Evolutionary conservation across 2,329 filamentous ascomycete genomes (phyloP).

Genomic region (Periglandula ipomoeae): DNA sequence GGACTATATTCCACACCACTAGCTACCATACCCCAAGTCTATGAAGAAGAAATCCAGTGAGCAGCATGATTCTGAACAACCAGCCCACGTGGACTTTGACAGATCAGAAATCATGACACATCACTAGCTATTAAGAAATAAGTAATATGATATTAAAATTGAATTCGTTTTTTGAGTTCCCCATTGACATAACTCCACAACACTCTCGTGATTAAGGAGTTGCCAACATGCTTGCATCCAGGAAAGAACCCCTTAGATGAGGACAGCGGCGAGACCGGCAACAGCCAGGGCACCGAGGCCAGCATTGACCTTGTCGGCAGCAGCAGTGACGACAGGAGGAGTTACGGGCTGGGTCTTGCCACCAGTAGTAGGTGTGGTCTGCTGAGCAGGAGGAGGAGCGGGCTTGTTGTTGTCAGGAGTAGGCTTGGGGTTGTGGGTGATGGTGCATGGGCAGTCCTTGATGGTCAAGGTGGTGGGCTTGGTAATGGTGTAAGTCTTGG

Average conservation of each 20-base stretch:
- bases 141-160: no score
- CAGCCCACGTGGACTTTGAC: no score
- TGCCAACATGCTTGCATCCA: neutral
- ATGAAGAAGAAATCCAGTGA: neutral
- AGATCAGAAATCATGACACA: no score
- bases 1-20: no score
- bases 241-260: constrained; percentile 19
- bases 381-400: constrained; percentile 5
- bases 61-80: no score
- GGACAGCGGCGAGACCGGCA: constrained; percentile 28
- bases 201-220: neutral
- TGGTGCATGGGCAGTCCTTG: constrained; percentile 38
- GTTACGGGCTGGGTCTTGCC: neutral
- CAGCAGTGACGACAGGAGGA: constrained; percentile 24
- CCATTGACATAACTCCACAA: neutral
- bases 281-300: constrained; percentile 28
- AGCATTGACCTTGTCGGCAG: constrained; percentile 25
- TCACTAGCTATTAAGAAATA: neutral
- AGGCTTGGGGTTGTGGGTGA: constrained; percentile 19
- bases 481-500: constrained; percentile 35
- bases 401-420: neutral
- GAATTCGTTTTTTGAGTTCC: no score
- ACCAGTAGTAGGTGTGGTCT: constrained; percentile 8
- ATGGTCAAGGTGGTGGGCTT: constrained; percentile 33
- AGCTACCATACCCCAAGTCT: no score